phyloP scores from a whole-genome alignment of 1,284 basidiomycete genomes.

The Cutaneotrichosporon spelunceum region DNA sequence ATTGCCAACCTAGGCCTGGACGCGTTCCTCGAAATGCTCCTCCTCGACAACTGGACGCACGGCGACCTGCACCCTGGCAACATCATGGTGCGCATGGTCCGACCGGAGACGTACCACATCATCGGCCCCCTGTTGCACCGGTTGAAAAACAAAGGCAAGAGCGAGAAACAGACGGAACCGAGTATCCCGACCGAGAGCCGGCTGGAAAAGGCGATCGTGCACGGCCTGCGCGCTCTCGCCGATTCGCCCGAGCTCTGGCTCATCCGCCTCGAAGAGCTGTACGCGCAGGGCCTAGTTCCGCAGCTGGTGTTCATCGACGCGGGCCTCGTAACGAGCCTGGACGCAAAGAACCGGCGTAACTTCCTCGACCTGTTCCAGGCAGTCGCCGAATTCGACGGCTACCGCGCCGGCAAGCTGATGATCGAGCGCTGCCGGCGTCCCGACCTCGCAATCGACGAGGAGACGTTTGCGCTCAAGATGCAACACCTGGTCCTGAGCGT shows the following conservation, averaged over 20 bases:
- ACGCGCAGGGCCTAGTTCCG: conserved; percentile 75
- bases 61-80: conserved; percentile 81
- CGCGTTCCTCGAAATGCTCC: conserved; percentile 96
- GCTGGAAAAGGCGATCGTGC: conserved; percentile 59
- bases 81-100: conserved; percentile 95
- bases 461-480: conserved; percentile 95
- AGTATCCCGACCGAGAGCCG: conserved; percentile 27
- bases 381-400: conserved; percentile 94
- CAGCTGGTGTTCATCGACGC: conserved; percentile 97
- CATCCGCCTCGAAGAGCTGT: conserved; percentile 63
- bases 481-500: conserved; percentile 90
- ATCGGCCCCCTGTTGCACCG: conserved; percentile 51
- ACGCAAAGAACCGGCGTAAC: conserved; percentile 75
- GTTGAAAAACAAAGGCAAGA: too few species aligned
- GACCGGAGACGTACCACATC: conserved; percentile 64
- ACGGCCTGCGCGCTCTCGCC: conserved; percentile 61
- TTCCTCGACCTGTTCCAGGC: conserved; percentile 96
- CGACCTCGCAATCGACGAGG: conserved; percentile 82
- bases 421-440: conserved; percentile 91
- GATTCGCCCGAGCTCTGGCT: conserved; percentile 67
- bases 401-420: conserved; percentile 91
- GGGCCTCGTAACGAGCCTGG: conserved; percentile 84
- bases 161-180: conserved; percentile 17
- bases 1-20: conserved; percentile 92
- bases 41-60: conserved; percentile 97